phyloP scores from a whole-genome alignment of 1,284 basidiomycete species.

The Meira miltonrushii region DNA sequence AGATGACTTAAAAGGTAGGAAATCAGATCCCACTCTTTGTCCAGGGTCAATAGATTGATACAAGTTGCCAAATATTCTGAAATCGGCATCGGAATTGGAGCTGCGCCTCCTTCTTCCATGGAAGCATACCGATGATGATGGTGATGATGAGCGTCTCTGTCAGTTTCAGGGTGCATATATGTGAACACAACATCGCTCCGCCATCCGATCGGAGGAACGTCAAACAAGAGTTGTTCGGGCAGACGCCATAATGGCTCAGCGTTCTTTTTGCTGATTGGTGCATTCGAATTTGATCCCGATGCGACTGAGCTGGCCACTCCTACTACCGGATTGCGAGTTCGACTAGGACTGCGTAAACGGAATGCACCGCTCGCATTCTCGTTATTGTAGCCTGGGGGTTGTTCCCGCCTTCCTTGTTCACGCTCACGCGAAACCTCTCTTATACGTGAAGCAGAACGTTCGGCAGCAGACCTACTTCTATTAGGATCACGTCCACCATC shows the following conservation, averaged over 20 bases:
- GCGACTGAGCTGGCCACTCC: neutral
- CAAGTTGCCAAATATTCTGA: slow-evolving; percentile 71
- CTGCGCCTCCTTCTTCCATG: slow-evolving; percentile 17
- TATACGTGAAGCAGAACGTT: slow-evolving; percentile 13
- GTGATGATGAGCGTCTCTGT: slow-evolving; percentile 56
- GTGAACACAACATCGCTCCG: slow-evolving; percentile 58
- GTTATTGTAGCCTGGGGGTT: slow-evolving; percentile 55
- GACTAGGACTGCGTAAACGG: slow-evolving; percentile 59
- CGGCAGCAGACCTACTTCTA: neutral
- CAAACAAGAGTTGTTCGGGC: slow-evolving; percentile 70
- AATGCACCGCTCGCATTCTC: slow-evolving; percentile 9
- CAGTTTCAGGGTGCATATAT: slow-evolving; percentile 44
- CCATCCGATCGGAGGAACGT: slow-evolving; percentile 54
- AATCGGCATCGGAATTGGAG: slow-evolving; percentile 61
- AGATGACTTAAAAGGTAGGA: slow-evolving; percentile 88
- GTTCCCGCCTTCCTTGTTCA: slow-evolving; percentile 58
- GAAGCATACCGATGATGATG: slow-evolving; percentile 15
- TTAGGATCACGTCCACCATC: neutral
- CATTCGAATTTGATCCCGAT: neutral
- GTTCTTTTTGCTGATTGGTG: neutral
- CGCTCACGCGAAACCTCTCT: slow-evolving; percentile 13
- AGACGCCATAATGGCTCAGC: slow-evolving; percentile 64
- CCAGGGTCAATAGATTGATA: slow-evolving; percentile 66
- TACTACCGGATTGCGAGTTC: slow-evolving; percentile 9
- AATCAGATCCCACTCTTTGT: slow-evolving; percentile 87